Evolutionary conservation across 1,139 yeast genomes (phyloP).

Genomic region (Ogataea hybrid): DNA sequence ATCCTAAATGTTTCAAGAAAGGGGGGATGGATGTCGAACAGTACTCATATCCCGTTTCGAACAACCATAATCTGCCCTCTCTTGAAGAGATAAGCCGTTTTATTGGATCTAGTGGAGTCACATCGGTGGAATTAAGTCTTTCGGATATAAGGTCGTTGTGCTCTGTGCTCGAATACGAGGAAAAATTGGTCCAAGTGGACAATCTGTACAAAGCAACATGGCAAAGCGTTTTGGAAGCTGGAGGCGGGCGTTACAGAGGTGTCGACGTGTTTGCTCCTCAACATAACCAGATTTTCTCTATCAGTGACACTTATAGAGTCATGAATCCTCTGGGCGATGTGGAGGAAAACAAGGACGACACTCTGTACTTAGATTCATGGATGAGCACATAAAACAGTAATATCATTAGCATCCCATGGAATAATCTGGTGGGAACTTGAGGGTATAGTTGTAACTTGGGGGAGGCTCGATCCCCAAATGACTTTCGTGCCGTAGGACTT

Average conservation of each 20-base stretch:
- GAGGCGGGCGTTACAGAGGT: conserved; percentile 43
- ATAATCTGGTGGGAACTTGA: conserved; percentile 22
- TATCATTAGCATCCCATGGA: conserved; percentile 3
- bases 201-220: conserved; percentile 48
- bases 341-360: conserved; percentile 11
- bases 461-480: conserved; percentile 22
- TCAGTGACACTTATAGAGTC: conserved; percentile 32
- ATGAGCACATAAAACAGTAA: conserved; percentile 19
- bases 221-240: conserved; percentile 60
- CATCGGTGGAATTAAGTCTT: conserved; percentile 74
- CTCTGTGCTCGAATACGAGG: conserved; percentile 86
- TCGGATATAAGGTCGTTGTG: conserved; percentile 80
- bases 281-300: conserved; percentile 27
- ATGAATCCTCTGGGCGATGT: conserved; percentile 19
- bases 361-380: conserved; percentile 29
- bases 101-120: conserved; percentile 70
- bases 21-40: conserved; percentile 27
- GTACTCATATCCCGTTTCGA: conserved; percentile 26
- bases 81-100: conserved; percentile 73
- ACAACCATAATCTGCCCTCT: conserved; percentile 60
- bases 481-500: conserved; percentile 21
- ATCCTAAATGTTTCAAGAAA: conserved; percentile 61
- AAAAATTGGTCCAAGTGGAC: conserved; percentile 64
- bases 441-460: conserved; percentile 14
- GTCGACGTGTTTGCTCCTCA: conserved; percentile 28